Evolutionary conservation across 306 rosid genomes (phyloP), one percentile per base, ranked within the genome.

Genomic region (Hippophae gyantsensis): DNA sequence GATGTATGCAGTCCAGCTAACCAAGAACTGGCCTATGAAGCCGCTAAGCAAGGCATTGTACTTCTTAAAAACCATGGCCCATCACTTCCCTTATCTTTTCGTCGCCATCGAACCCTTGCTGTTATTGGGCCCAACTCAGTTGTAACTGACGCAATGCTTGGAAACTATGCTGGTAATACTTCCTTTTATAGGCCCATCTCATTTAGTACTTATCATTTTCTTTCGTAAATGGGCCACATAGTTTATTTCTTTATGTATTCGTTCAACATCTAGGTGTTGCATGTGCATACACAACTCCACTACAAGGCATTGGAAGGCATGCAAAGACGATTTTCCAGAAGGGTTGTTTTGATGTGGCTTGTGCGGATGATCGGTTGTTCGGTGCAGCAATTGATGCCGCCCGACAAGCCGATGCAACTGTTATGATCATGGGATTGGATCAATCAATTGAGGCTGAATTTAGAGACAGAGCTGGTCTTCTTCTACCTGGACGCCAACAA

Each of bases 61-160:
- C 90, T 90, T 41, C 96, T 90, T 9, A 80, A 90, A 68, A 90
- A 90, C 60, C 66, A 40, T 6, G 82, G 77, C n/a, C 73, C 77
- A 38, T 50, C 73, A 13, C 73, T 90, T 46, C 97, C 96, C 6
- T 70, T 90, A 13, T 87, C 89, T 40, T 9, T 73, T 5, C 73
- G 52, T 2, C 85, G 57, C 10, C 81, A 81, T 57, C 87, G 54
- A 9, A 84, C 77, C 1, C 67, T 90, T 5, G 97, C 97, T 6
- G 84, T 87, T 70, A 83, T 90, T 54, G 97, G 97, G 56, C 97
- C 97, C 40, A 90, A 90, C 58, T 86, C 96, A 10, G 72, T 82
- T 41, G 96, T 61, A 54, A 79, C 82, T 6, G 61, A 68, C 43
- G 74, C 94, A 11, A 90, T 90, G 96, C 79, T 90, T 1, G 97